Percentiles rank a stretch among this genome's conserved stretches.
These are phyloP conservation scores for Aspergillus eucalypticola DNA, from an alignment of 2,329 filamentous ascomycete genomes.

Conservation along the genomic window DNA sequence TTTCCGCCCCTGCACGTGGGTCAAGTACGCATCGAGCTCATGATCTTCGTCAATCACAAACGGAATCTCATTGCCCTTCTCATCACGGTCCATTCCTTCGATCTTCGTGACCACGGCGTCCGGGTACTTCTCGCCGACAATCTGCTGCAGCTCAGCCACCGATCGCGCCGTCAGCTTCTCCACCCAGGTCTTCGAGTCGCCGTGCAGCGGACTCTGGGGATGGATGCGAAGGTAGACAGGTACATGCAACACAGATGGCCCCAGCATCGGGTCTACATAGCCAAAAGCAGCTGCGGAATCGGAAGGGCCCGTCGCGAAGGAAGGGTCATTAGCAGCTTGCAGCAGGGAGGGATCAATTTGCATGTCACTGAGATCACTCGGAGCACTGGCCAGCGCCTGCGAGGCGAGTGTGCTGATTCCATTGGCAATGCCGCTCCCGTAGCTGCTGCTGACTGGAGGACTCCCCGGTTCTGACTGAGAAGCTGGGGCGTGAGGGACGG, in stretches of 20 bases:
- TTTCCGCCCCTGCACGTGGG: conserved; percentile 60
- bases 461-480: conserved; percentile 24
- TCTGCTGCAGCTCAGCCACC: conserved; percentile 63
- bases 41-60: conserved; percentile 69
- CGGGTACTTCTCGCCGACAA: conserved; percentile 62
- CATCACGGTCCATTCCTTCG: conserved; percentile 66
- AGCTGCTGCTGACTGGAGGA: conserved; percentile 25
- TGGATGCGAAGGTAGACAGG: conserved; percentile 71
- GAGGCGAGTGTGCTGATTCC: conserved; percentile 47
- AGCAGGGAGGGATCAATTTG: conserved; percentile 66
- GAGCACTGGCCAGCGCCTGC: conserved; percentile 45
- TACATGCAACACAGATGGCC: conserved; percentile 43
- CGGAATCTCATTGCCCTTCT: conserved; percentile 60
- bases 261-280: conserved; percentile 41
- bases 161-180: conserved; percentile 61
- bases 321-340: conserved; percentile 56
- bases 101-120: conserved; percentile 61
- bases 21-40: conserved; percentile 71
- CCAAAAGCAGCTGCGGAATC: conserved; percentile 33
- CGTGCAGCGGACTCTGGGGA: conserved; percentile 59
- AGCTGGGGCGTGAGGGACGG: conserved; percentile 25
- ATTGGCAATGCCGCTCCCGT: conserved; percentile 35
- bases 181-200: conserved; percentile 60
- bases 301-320: conserved; percentile 30
- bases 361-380: conserved; percentile 51